A percentile compares a stretch with the other conserved stretches of the same genome.
These are phyloP conservation scores for Linnemannia hyalina DNA, from an alignment of 192 early-diverging fungal species.

Conservation along the genomic window DNA sequence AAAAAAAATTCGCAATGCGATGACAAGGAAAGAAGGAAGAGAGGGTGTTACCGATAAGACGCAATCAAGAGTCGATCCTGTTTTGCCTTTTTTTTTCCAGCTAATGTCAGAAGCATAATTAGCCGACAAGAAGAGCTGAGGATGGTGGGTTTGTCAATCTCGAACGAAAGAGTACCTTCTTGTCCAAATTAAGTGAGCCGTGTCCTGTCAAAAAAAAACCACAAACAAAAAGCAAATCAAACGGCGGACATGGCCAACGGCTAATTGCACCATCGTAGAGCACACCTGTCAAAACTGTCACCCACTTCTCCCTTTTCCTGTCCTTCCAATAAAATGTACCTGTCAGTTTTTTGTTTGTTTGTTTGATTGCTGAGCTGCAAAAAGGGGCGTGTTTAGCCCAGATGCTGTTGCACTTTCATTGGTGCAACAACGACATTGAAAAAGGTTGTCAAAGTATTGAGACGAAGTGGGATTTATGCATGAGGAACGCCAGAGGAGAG, in stretches of 20 bases:
- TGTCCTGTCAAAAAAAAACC: neutral
- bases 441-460: neutral
- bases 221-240: neutral
- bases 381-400: neutral
- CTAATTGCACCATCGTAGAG: neutral
- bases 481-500: neutral
- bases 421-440: neutral
- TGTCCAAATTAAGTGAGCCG: conserved; percentile 8
- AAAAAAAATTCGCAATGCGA: too few relatives aligned
- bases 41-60: too few relatives aligned
- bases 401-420: neutral
- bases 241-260: neutral
- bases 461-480: neutral
- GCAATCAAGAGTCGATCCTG: too few relatives aligned
- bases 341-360: neutral
- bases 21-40: too few relatives aligned
- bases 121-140: neutral
- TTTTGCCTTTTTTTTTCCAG: too few relatives aligned
- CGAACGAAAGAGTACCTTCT: neutral
- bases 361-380: conserved; percentile 7
- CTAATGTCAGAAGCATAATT: neutral
- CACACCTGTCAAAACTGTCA: neutral
- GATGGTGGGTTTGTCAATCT: neutral
- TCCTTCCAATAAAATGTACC: neutral
- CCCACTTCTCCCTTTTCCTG: neutral